Evolutionary conservation across 768 basidiomycete species (phyloP).

Genomic region (Suillus clintonianus): DNA sequence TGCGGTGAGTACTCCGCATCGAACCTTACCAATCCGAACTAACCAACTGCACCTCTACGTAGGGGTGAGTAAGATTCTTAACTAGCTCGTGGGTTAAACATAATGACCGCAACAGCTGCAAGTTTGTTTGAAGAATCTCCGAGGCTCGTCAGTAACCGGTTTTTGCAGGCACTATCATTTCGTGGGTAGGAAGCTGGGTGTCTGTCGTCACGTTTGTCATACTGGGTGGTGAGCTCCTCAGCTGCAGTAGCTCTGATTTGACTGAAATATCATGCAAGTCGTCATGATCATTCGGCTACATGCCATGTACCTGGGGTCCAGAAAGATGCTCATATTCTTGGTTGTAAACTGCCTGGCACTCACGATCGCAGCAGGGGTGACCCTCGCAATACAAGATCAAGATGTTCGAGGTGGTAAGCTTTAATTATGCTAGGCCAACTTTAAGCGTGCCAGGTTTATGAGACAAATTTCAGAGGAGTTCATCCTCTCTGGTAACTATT

Average conservation of each 20-base stretch:
- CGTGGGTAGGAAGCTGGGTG: accelerated
- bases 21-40: neutral
- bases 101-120: neutral
- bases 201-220: neutral
- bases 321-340: neutral
- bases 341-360: neutral
- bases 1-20: neutral
- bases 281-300: neutral
- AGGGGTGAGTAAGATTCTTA: neutral
- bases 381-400: neutral
- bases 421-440: neutral
- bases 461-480: neutral
- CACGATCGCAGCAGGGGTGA: neutral
- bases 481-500: neutral
- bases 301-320: neutral
- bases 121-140: neutral
- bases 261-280: neutral
- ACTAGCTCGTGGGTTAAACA: neutral
- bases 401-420: neutral
- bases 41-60: neutral
- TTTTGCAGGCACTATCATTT: neutral
- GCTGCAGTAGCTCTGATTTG: neutral
- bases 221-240: neutral
- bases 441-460: neutral
- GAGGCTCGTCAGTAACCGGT: neutral